Base-by-base conservation (phyloP, 1,284 basidiomycete genomes). In the Flammula alnicola region DNA sequence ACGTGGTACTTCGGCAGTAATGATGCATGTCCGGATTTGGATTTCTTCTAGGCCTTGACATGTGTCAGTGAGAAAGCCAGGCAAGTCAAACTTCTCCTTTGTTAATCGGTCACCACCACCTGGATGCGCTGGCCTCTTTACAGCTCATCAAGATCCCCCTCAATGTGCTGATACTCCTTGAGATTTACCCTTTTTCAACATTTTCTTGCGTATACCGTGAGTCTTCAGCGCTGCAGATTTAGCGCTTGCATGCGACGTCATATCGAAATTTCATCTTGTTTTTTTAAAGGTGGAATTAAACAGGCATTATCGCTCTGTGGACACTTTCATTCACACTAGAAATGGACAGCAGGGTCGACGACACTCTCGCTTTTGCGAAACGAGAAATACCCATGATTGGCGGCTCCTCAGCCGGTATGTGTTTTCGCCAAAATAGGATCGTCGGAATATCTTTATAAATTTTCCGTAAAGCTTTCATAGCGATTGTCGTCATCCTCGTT, bases 341-440 rank as follows among this genome's bases (percentile, higher is more conserved):
- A 17, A 32, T 31, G 25, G 40, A 47, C 26, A 31, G 35, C 26
- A 46, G 35, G 17, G 31, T 35, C n/a, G 38, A 47, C 19, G 26
- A 22, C 11, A 23, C 37, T 47, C 3, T 73, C 75, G 27, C 76
- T 66, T 40, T 56, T 16, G 41, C 36, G 26, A 64, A 61, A 48
- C 64, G 73, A 50, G 67, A 68, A 17, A 59, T 69, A 6, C 77
- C 77, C 2, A 66, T 72, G 65, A 76, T 79, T 39, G 66, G 67
- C 29, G 76, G 77, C 19, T 79, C 77, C 19, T 64, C 67, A 51
- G 69, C 69, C 22, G 78, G 78, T 79, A 62, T 47, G 56, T 48
- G 44, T 44, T 27, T 44, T 5, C 30, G 31, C 20, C 14, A 14
- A 26, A 27, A 19, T n/a, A 8, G 17, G 17, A 14, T 27, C 26